phyloP scores from a whole-genome alignment of 257 asterid species.

The Jaltomata sinuosa region DNA sequence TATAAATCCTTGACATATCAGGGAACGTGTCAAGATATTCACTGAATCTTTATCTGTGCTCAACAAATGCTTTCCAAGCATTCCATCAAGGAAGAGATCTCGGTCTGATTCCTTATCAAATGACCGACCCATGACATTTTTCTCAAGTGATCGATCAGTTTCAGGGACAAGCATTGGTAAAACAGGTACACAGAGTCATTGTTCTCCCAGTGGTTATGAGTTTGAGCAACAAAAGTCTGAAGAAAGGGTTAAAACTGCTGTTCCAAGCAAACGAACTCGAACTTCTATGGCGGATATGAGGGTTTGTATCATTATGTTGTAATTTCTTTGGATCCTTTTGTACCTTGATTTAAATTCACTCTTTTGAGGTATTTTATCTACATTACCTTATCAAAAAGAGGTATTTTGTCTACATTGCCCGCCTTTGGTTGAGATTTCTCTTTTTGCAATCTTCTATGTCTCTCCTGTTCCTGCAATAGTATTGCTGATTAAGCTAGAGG shows the following conservation, averaged over 20 bases:
- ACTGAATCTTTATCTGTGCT: slow-evolving; percentile 71
- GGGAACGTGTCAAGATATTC: slow-evolving; percentile 88
- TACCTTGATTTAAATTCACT: background rate
- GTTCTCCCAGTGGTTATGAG: slow-evolving; percentile 50
- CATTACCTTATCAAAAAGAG: background rate
- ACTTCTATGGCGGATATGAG: slow-evolving; percentile 70
- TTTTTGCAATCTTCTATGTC: background rate
- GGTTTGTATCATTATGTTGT: slow-evolving; percentile 30
- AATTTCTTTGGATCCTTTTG: background rate
- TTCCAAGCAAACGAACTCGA: slow-evolving; percentile 88
- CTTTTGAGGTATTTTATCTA: background rate
- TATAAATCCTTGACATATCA: slow-evolving; percentile 19
- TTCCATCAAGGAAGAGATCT: slow-evolving; percentile 81
- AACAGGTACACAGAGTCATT: slow-evolving; percentile 56
- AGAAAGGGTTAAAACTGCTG: slow-evolving; percentile 50
- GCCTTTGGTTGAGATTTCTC: background rate
- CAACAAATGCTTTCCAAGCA: slow-evolving; percentile 75
- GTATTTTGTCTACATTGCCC: background rate
- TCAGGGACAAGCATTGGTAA: slow-evolving; percentile 44
- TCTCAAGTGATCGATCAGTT: slow-evolving; percentile 56
- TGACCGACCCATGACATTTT: slow-evolving; percentile 55
- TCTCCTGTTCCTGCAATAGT: background rate
- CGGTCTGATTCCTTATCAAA: slow-evolving; percentile 59
- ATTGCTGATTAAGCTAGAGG: background rate
- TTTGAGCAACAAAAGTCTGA: slow-evolving; percentile 64